Evolutionary conservation across 192 early-diverging fungal genomes (phyloP).

Genomic region (Coemansia sp.): DNA sequence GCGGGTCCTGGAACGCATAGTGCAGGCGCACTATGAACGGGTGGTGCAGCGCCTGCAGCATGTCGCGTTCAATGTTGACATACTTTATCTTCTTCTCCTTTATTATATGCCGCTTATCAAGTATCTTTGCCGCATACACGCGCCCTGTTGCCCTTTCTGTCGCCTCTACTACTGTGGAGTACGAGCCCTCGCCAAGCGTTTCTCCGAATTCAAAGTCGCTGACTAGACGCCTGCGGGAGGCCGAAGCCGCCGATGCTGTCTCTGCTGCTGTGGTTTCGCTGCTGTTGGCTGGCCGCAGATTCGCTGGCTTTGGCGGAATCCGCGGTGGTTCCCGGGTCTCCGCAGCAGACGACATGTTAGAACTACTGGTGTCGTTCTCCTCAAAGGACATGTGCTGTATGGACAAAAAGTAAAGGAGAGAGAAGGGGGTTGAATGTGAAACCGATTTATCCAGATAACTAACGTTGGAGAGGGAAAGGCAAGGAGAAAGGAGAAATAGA

Average conservation of each 20-base stretch:
- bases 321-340: constrained; percentile 50
- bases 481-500: not conserved
- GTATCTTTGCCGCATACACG: constrained; percentile 88
- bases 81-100: constrained; percentile 97
- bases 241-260: constrained; percentile 21
- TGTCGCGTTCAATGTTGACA: constrained; percentile 92
- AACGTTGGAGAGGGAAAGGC: not conserved
- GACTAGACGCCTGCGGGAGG: constrained; percentile 66
- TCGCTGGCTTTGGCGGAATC: constrained; percentile 52
- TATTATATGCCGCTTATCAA: constrained; percentile 85
- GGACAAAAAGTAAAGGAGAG: constrained; percentile 9
- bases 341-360: not conserved
- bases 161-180: constrained; percentile 89
- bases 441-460: not conserved
- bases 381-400: not conserved
- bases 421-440: not conserved
- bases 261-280: constrained; percentile 15
- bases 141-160: constrained; percentile 68
- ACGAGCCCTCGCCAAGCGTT: constrained; percentile 91
- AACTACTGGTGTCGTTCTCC: constrained; percentile 7
- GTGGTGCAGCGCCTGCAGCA: constrained; percentile 82
- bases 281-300: constrained; percentile 30
- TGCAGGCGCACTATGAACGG: constrained; percentile 90
- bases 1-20: constrained; percentile 93
- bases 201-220: constrained; percentile 85